phyloP scores from a whole-genome alignment of 352 stramenopile genomes.

The Pythium dissimile region DNA sequence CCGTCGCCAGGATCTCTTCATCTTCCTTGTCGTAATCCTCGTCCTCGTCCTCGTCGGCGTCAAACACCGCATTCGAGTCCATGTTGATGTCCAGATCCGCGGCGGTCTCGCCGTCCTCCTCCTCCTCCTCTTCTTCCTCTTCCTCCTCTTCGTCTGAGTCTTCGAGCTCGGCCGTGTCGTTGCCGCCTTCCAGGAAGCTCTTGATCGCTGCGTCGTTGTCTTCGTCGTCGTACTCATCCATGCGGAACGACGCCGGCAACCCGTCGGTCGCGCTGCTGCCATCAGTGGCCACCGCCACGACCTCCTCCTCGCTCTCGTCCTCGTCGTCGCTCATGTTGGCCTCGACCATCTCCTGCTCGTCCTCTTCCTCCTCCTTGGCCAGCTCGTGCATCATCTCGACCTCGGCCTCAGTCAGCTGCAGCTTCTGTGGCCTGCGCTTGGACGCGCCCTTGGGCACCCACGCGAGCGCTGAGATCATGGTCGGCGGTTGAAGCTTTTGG shows the following conservation, averaged over 20 bases:
- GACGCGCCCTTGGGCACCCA: constrained; percentile 56
- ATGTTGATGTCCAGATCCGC: constrained; percentile 40
- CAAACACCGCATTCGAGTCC: constrained; percentile 49
- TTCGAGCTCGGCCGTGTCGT: constrained; percentile 26
- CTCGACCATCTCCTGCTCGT: constrained; percentile 37
- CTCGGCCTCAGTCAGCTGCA: constrained; percentile 82
- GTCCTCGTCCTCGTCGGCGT: constrained; percentile 68
- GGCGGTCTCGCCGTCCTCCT: constrained; percentile 27
- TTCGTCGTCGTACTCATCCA: constrained; percentile 89
- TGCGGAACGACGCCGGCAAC: constrained; percentile 72
- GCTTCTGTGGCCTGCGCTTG: constrained; percentile 74
- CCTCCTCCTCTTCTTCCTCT: constrained; percentile 38
- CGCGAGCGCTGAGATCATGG: constrained; percentile 58
- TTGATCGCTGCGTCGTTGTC: constrained; percentile 80
- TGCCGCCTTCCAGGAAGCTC: constrained; percentile 54
- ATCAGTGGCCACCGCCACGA: background rate
- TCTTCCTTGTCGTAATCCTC: constrained; percentile 88
- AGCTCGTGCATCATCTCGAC: constrained; percentile 77
- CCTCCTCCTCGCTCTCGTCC: constrained; percentile 30
- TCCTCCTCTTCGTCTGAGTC: constrained; percentile 31
- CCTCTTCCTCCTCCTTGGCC: constrained; percentile 64
- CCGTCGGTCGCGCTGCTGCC: constrained; percentile 30
- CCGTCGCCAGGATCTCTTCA: constrained; percentile 90
- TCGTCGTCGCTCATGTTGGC: constrained; percentile 44
- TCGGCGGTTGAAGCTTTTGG: no score